Base-by-base conservation (phyloP, 1,139 yeast genomes). In the Geotrichum bryndzae region DNA sequence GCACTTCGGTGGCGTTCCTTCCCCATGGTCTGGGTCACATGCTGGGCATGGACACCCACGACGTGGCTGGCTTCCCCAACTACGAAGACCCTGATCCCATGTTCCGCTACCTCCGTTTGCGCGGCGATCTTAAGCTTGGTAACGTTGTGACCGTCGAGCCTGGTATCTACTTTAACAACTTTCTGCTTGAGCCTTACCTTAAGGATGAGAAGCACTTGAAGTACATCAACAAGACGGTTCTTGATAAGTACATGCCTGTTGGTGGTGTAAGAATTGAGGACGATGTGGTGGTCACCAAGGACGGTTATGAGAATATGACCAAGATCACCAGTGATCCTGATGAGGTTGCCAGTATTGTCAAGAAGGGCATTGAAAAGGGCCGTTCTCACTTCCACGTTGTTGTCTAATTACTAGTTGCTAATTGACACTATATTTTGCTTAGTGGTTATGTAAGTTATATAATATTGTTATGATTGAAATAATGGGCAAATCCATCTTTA, bases 251-350 rank as follows among this genome's bases (percentile, higher is more conserved):
- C 75, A 84, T 88, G 87, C 83, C 87, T 67, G 84, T 94, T 64
- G 99, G 99, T 27, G 99, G 99, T 57, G 97, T 94, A 6, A 84
- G 99, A 74, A 90, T 94, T 65, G 99, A 94, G 74, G 99, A 94
- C 72, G 97, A 92, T 71, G 83, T 94, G 57, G 77, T 89, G 58
- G 86, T 94, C 57, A 90, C 96, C 1, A 80, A 80, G 59, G 77
- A 76, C 61, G 98, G 99, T 0, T 84, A 74, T 71, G 96, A 91
- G 70, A 88, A 90, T 69, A 77, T 92, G 63, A 94, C 97, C 3
- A 81, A 83, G 51, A 84, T 92, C 62, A 90, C 97, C 1, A 86
- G 88, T 62, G 96, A 92, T 72, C 92, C 97, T 0, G 81, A 79
- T 10, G 96, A 91, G 73, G 87, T 94, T 61, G 82, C 90, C 58